These are phyloP conservation scores for Colletotrichum aenigma DNA, from an alignment of 2,329 filamentous ascomycete species.

Conservation along the genomic window DNA sequence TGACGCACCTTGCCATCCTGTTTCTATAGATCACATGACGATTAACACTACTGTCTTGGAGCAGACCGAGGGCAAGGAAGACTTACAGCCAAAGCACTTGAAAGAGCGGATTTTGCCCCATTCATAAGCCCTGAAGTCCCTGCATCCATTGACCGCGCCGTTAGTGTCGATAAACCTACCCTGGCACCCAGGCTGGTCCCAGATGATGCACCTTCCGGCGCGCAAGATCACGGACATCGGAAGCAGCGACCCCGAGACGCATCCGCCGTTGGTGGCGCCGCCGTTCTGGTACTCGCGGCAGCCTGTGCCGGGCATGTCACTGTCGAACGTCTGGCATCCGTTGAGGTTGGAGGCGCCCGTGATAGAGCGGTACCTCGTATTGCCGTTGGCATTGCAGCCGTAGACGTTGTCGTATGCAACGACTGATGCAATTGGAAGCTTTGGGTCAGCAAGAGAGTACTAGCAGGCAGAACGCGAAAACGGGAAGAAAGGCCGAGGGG, in stretches of 20 bases:
- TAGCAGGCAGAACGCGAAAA: not conserved
- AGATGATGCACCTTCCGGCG: not conserved
- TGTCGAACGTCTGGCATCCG: not conserved
- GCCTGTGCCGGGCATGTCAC: not conserved
- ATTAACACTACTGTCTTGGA: rapidly evolving
- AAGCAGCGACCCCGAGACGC: not conserved
- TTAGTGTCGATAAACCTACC: not conserved
- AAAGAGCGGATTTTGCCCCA: not conserved
- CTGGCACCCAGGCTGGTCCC: not conserved
- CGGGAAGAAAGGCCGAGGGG: not conserved
- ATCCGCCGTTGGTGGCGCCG: not conserved
- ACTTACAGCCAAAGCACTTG: not conserved
- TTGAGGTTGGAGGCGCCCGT: not conserved
- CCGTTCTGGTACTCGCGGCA: not conserved
- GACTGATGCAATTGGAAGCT: not conserved
- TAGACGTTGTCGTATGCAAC: not conserved
- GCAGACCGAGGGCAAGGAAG: not conserved
- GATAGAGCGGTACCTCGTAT: not conserved
- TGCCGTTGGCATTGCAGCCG: not conserved
- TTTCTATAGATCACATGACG: not conserved
- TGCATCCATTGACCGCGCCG: not conserved
- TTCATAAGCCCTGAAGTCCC: not conserved
- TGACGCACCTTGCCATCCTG: not conserved
- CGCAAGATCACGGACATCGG: not conserved
- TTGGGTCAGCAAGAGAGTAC: no score